Evolutionary conservation across 2,329 filamentous ascomycete genomes (phyloP), one percentile per base, ranked within the genome.

Genomic region (Fusarium lateritium): DNA sequence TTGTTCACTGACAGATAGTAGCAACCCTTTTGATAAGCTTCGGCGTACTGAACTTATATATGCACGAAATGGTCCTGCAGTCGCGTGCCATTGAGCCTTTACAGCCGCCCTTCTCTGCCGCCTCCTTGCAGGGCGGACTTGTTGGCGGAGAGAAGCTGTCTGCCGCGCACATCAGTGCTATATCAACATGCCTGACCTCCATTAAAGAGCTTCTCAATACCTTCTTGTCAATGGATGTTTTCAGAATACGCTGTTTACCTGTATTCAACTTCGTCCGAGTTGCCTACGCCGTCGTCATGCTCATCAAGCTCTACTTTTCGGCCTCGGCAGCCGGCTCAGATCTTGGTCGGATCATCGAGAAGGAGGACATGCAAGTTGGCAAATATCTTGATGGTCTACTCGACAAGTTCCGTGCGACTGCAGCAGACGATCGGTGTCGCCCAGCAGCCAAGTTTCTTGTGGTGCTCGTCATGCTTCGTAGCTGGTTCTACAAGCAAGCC

Each of bases 61-160:
- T 94, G 82, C 91, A 94, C 76, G 92, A 94, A 77, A 88, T 92
- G 55, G 89, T 88, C 4, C 86, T 94, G 67, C 89, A 93, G 67
- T 83, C 87, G 10, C 88, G 91, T 56, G 83, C 82, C 21, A 82
- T 88, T 10, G 89, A 92, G 53, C 85, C 87, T 65, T 82, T 86
- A 72, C 80, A 74, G 62, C 81, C 81, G 21, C 82, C 82, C 9
- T 82, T 82, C 72, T 83, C 81, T 74, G 79, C 82, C n/a, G 81
- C 83, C 10, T 77, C 81, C 45, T 74, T 85, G 31, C 79, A 81
- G 22, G 79, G 83, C 53, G 80, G 81, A 33, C 77, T 85, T 49
- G 74, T 82, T 28, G 75, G 74, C 60, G 79, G 76, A 59, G 80
- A 83, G 72, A 74, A 79, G 42, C 70, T 83, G 9, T 79, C 79